phyloP scores from a whole-genome alignment of 2,329 filamentous ascomycete species.

The Byssochlamys sp. region DNA sequence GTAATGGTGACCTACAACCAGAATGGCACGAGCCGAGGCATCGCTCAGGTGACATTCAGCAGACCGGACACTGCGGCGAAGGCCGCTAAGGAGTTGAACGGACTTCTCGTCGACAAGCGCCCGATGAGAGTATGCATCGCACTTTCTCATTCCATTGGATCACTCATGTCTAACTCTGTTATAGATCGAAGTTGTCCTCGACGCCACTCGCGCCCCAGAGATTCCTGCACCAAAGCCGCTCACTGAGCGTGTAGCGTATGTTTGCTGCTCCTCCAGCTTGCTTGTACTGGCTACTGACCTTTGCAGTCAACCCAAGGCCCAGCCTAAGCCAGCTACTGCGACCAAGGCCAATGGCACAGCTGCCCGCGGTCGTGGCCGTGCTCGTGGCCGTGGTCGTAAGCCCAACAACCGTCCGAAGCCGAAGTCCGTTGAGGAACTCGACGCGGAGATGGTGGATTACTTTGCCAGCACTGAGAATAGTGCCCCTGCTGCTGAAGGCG shows the following conservation, averaged over 20 bases:
- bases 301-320: constrained; percentile 52
- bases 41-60: constrained; percentile 78
- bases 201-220: constrained; percentile 60
- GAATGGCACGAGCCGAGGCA: constrained; percentile 80
- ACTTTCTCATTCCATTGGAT: constrained; percentile 8
- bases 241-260: constrained; percentile 71
- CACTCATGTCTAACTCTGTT: constrained; percentile 4
- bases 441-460: constrained; percentile 96
- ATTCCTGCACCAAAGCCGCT: constrained; percentile 63
- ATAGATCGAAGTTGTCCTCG: constrained; percentile 83
- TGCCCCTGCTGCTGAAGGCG: constrained; percentile 29
- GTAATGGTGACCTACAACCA: constrained; percentile 88
- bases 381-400: constrained; percentile 48
- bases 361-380: constrained; percentile 38
- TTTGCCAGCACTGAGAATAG: constrained; percentile 47
- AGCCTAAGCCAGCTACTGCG: constrained; percentile 71
- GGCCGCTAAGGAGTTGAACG: constrained; percentile 75
- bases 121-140: constrained; percentile 67
- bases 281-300: background rate
- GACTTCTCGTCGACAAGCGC: constrained; percentile 76
- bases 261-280: constrained; percentile 6
- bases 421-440: constrained; percentile 91
- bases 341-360: constrained; percentile 54
- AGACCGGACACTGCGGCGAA: constrained; percentile 73
- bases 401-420: constrained; percentile 54